Evolutionary conservation across 202 grass and related monocot species (phyloP).

Genomic region (Eragrostis tef): DNA sequence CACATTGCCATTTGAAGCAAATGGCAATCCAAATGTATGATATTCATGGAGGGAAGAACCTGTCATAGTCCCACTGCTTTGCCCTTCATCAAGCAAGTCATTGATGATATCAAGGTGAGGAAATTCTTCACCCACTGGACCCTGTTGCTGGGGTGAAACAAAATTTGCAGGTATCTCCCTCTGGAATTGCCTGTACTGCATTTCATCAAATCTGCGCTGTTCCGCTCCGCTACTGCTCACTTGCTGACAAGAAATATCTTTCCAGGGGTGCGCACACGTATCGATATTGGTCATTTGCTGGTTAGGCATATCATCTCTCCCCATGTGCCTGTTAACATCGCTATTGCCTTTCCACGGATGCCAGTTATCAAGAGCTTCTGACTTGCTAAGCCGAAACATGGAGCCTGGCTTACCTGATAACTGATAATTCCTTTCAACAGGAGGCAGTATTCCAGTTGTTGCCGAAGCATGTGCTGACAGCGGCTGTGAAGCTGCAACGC

Average conservation of each 20-base stretch:
- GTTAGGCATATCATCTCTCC: slow-evolving; percentile 48
- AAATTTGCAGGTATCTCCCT: slow-evolving; percentile 52
- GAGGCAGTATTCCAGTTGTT: slow-evolving; percentile 44
- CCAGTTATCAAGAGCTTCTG: slow-evolving; percentile 55
- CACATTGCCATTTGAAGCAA: slow-evolving; percentile 53
- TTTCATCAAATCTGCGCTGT: slow-evolving; percentile 41
- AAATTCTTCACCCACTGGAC: slow-evolving; percentile 73
- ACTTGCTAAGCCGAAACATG: slow-evolving; percentile 66
- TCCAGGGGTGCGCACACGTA: slow-evolving; percentile 2
- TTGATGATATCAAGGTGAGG: slow-evolving; percentile 98
- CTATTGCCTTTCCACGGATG: slow-evolving; percentile 47
- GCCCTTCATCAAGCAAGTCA: slow-evolving; percentile 90
- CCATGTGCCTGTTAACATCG: slow-evolving; percentile 54
- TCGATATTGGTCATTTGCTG: slow-evolving; percentile 49
- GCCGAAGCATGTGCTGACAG: slow-evolving; percentile 45
- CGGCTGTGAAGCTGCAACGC: slow-evolving; percentile 44
- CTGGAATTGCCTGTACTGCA: slow-evolving; percentile 45
- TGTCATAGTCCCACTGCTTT: slow-evolving; percentile 51
- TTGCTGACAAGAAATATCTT: slow-evolving; percentile 48
- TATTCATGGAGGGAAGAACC: slow-evolving; percentile 54
- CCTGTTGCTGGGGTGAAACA: slow-evolving; percentile 57
- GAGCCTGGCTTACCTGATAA: slow-evolving; percentile 50
- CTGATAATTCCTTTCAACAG: slow-evolving; percentile 45
- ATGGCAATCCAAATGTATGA: slow-evolving; percentile 50
- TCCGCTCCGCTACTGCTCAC: slow-evolving; percentile 42